Evolutionary conservation across 1,284 basidiomycete species (phyloP).

Genomic region (Ganoderma multipileum): DNA sequence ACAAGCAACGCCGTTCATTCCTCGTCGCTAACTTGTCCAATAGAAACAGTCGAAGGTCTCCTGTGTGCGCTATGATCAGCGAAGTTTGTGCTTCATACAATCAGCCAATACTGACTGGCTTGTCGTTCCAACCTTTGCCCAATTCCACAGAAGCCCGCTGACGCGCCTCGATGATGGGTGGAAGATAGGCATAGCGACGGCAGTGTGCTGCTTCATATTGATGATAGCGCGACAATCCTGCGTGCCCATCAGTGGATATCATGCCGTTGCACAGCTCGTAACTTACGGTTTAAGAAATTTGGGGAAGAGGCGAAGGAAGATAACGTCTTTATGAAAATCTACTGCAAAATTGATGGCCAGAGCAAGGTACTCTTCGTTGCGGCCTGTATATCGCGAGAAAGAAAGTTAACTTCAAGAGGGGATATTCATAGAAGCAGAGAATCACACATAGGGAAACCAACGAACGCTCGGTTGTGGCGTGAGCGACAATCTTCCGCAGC

Average conservation of each 20-base stretch:
- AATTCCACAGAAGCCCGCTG: not conserved
- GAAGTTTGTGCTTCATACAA: too few relatives aligned
- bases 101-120: not conserved
- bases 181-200: not conserved
- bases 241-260: not conserved
- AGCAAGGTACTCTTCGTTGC: slow-evolving; percentile 23
- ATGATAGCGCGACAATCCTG: not conserved
- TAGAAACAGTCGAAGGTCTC: too few relatives aligned
- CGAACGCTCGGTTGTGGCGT: slow-evolving; percentile 50
- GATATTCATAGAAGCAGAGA: not conserved
- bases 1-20: too few relatives aligned
- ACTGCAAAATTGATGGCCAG: slow-evolving; percentile 18
- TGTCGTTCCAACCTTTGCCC: not conserved
- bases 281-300: slow-evolving; percentile 1
- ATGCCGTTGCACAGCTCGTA: too few relatives aligned
- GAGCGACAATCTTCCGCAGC: slow-evolving; percentile 17
- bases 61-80: too few relatives aligned
- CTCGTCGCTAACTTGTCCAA: too few relatives aligned
- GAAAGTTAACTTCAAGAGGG: not conserved
- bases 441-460: slow-evolving; percentile 48
- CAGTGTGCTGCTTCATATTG: not conserved
- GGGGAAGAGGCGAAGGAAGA: slow-evolving; percentile 20
- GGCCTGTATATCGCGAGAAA: slow-evolving; percentile 13
- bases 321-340: slow-evolving; percentile 16
- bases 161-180: not conserved